Evolutionary conservation across 768 basidiomycete species (phyloP), one percentile per base, ranked within the genome.

Genomic region (Podaxis sp.): DNA sequence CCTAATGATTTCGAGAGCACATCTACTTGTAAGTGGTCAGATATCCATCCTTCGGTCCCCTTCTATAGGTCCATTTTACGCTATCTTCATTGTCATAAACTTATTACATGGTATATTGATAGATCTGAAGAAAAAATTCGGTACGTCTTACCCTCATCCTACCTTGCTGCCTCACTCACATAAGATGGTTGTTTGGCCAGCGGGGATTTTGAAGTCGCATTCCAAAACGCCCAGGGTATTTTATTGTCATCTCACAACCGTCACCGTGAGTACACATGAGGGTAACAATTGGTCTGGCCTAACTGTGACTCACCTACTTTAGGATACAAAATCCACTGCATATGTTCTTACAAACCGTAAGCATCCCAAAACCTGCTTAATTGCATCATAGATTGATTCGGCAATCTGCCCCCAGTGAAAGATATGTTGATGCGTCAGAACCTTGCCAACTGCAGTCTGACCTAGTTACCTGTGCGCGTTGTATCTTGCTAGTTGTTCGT

Each of bases 1-100:
- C 76, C 83, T n/a, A 92, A 92, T 57, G 87, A 90, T 66, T 75
- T 87, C 41, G 89, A 90, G 13, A 85, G 78, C n/a, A 83, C 82
- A 0, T 82, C 87, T 24, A 81, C 80, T 67, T 92, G 90, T 92
- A 55, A 65, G 86, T 74, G 33, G 24, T 12, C 25, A 25, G 49
- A 24, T 12, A 7, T 11, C 11, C 15, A 24, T 12, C 7, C 24
- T 50, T 12, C 13, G 22, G 25, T 24, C 8, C 24, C 43, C 7
- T 43, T 7, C 17, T 22, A 46, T 19, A 7, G 4, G 3, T 6
- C 7, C 43, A 6, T 4, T n/a, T 19, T 17, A 6, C 4, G 43
- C 17, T 47, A 8, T 29, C 29, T 61, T 57, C 59, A 50, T 58
- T 33, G 8, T 33, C 33, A 33, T 33, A 33, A 33, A 33, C 37